Percentiles rank a stretch among this genome's conserved stretches.
These are phyloP conservation scores for Suillus ampliporus DNA, from an alignment of 768 basidiomycete species.

Conservation along the genomic window DNA sequence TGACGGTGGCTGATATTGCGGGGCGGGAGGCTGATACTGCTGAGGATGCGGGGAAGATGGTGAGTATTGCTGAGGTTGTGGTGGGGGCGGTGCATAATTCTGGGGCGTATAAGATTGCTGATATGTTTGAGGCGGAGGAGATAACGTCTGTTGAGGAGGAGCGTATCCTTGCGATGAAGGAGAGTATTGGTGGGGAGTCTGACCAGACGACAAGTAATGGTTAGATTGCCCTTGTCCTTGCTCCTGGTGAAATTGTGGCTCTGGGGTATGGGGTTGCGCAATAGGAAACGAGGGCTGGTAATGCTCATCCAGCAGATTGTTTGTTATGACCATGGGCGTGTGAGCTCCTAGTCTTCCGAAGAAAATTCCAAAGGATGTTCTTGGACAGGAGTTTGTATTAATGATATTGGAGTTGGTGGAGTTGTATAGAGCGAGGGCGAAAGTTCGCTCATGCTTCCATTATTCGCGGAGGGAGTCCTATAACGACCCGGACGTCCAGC, in stretches of 20 bases:
- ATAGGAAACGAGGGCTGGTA: conserved; percentile 17
- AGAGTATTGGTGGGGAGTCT: conserved; percentile 23
- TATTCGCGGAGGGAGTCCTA: conserved; percentile 16
- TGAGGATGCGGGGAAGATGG: conserved; percentile 16
- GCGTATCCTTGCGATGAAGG: conserved; percentile 2
- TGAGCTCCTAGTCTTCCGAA: conserved; percentile 2
- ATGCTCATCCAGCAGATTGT: conserved; percentile 10
- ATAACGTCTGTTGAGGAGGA: conserved; percentile 3
- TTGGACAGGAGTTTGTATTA: conserved; percentile 14
- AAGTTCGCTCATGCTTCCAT: conserved; percentile 22
- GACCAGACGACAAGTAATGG: conserved; percentile 11
- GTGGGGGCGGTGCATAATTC: conserved; percentile 9
- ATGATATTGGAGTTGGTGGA: conserved; percentile 13
- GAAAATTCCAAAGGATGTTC: conserved; percentile 11
- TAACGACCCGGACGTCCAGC: conserved; percentile 26
- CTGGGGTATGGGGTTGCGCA: conserved; percentile 10
- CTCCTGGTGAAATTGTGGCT: conserved; percentile 16
- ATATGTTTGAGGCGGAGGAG: conserved; percentile 15
- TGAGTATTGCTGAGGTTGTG: conserved; percentile 22
- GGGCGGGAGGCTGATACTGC: conserved; percentile 20
- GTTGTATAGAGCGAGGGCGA: conserved; percentile 17
- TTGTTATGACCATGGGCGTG: conserved; percentile 28
- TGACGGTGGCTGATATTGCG: conserved; percentile 5
- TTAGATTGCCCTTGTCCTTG: conserved; percentile 8
- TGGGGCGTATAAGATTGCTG: conserved; percentile 23